Percentiles rank a stretch among this genome's conserved stretches.
Evolutionary conservation across 768 basidiomycete species (phyloP).

Genomic region (Pleurotus djamor): DNA sequence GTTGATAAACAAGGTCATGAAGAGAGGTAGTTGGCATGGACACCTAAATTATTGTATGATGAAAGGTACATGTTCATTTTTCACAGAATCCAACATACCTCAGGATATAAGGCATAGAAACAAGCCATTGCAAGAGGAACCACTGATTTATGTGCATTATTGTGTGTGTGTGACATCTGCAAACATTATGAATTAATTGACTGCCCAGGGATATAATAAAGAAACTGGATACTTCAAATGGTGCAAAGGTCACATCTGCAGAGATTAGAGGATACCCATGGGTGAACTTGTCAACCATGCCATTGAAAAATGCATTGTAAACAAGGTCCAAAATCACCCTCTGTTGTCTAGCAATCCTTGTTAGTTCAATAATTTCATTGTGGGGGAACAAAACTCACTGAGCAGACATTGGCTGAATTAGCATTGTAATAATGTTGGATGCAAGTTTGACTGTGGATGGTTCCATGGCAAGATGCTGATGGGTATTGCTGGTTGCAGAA

Average conservation of each 20-base stretch:
- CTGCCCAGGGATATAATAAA: neutral
- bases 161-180: conserved; percentile 35
- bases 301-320: conserved; percentile 54
- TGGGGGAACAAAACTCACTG: conserved; percentile 51
- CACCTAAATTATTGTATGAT: conserved; percentile 28
- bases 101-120: conserved; percentile 60
- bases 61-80: neutral
- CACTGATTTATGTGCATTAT: conserved; percentile 54
- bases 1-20: too few relatives aligned
- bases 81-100: conserved; percentile 41
- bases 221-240: conserved; percentile 45
- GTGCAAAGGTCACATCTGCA: conserved; percentile 32
- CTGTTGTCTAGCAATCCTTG: conserved; percentile 52
- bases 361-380: neutral
- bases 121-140: conserved; percentile 67
- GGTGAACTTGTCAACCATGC: conserved; percentile 48
- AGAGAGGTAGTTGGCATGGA: conserved; percentile 36
- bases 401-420: conserved; percentile 60
- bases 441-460: conserved; percentile 57
- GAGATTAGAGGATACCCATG: conserved; percentile 55
- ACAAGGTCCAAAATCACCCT: conserved; percentile 48
- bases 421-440: conserved; percentile 62
- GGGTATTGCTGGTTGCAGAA: conserved; percentile 30
- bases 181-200: conserved; percentile 8
- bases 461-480: conserved; percentile 31